A percentile compares a stretch with the other conserved stretches of the same genome.
These are phyloP conservation scores for Prunus yedoensis DNA, from an alignment of 331 rosid genomes.

Conservation along the genomic window DNA sequence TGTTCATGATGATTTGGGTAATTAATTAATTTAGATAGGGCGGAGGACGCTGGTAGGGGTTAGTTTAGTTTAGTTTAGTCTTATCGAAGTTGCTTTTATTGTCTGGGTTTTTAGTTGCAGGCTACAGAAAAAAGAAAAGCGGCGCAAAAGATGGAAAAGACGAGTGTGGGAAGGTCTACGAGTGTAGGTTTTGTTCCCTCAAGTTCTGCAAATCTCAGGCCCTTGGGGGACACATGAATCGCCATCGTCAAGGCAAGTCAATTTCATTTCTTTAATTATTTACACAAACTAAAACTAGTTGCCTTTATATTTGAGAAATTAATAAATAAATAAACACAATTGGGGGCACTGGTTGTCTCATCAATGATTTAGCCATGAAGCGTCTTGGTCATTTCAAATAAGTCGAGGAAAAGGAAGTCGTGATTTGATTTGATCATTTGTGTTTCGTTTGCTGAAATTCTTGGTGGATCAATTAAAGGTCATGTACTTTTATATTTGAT, in stretches of 20 bases:
- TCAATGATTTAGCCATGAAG: background rate
- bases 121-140: slow-evolving; percentile 76
- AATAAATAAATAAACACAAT: background rate
- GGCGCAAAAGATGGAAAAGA: slow-evolving; percentile 79
- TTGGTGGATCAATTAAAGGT: background rate
- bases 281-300: too few species aligned
- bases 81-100: slow-evolving; percentile 33
- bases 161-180: slow-evolving; percentile 85
- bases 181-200: slow-evolving; percentile 99
- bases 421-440: background rate
- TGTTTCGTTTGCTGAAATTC: background rate
- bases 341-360: slow-evolving; percentile 22
- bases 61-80: slow-evolving; percentile 23
- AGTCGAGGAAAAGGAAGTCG: slow-evolving; percentile 1
- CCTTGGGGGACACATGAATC: slow-evolving; percentile 99
- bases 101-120: slow-evolving; percentile 42
- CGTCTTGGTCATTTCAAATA: slow-evolving; percentile 11
- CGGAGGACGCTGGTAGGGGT: background rate
- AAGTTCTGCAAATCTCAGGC: slow-evolving; percentile 99
- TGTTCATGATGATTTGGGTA: slow-evolving; percentile 10
- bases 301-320: too few species aligned
- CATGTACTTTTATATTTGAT: background rate
- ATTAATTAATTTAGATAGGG: slow-evolving; percentile 13
- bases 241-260: slow-evolving; percentile 92
- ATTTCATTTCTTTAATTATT: background rate